Evolutionary conservation across 208 protist genomes (phyloP).

Genomic region (Leishmania aethiopica): DNA sequence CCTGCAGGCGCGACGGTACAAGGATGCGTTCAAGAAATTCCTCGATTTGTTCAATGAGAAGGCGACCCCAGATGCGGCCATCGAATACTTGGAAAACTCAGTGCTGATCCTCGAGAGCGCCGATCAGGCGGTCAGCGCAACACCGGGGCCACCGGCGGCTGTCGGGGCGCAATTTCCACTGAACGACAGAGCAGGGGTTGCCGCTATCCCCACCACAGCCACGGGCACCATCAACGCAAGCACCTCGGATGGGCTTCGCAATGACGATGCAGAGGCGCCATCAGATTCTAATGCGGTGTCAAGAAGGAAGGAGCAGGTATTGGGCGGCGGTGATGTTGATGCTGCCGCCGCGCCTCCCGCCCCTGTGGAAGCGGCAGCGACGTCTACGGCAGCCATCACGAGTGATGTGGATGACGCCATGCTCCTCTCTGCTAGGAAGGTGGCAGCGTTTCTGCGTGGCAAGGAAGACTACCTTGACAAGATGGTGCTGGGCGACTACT

Average conservation of each 20-base stretch:
- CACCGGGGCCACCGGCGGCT: constrained; percentile 2
- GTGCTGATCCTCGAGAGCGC: constrained; percentile 23
- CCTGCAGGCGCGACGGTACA: constrained; percentile 60
- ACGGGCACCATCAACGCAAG: not conserved
- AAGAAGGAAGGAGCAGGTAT: not conserved
- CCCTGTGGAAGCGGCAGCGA: not conserved
- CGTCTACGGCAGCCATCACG: not conserved
- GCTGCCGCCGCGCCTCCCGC: not conserved
- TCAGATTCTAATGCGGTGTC: not conserved
- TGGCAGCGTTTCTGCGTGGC: constrained; percentile 62
- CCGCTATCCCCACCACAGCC: not conserved
- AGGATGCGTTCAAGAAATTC: constrained; percentile 75
- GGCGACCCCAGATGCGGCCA: constrained; percentile 43
- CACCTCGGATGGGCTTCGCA: not conserved
- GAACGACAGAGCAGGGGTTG: not conserved
- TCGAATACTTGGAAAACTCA: constrained; percentile 61
- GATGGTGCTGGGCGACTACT: constrained; percentile 82
- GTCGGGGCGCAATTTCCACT: not conserved
- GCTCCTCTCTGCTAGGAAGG: constrained; percentile 25
- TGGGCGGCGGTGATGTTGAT: not conserved
- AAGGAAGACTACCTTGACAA: constrained; percentile 83
- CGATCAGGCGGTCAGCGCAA: not conserved
- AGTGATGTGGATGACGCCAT: constrained; percentile 34
- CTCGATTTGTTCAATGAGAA: constrained; percentile 72
- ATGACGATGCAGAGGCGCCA: not conserved